phyloP scores from a whole-genome alignment of 306 rosid genomes.

The Cotoneaster glaucophyllus region DNA sequence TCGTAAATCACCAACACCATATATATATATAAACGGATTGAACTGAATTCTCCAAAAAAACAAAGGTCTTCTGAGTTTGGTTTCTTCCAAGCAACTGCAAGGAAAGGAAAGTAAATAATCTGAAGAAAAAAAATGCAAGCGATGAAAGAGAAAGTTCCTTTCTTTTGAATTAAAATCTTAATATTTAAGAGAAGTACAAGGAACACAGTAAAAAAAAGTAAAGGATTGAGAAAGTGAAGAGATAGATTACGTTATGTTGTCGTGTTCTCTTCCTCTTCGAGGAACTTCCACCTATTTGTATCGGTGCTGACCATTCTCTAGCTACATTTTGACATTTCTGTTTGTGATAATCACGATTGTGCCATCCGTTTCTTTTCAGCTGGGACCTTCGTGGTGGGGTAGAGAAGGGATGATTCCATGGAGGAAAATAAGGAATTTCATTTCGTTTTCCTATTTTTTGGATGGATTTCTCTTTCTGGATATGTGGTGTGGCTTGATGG shows the following conservation, averaged over 20 bases:
- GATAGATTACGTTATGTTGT: constrained; percentile 17
- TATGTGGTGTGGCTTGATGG: background rate
- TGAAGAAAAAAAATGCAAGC: background rate
- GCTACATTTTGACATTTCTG: background rate
- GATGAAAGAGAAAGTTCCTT: background rate
- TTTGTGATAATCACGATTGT: background rate
- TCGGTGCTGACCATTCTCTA: background rate
- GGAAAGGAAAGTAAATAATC: background rate
- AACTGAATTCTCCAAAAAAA: background rate
- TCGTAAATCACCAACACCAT: constrained; percentile 7
- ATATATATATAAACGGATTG: background rate
- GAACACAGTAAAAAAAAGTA: background rate
- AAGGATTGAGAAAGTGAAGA: background rate
- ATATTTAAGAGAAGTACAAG: background rate
- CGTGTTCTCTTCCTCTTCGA: background rate
- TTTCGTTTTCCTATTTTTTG: background rate
- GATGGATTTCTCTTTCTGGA: background rate
- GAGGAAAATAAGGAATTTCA: background rate
- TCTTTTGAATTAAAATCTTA: background rate
- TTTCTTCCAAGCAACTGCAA: background rate
- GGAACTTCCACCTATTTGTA: background rate
- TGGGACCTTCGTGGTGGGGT: background rate
- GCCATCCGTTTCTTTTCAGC: background rate
- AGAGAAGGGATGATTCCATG: background rate
- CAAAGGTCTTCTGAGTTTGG: background rate